Evolutionary conservation across 257 asterid species (phyloP), one percentile per base, ranked within the genome.

Genomic region (Primulina eburnea): DNA sequence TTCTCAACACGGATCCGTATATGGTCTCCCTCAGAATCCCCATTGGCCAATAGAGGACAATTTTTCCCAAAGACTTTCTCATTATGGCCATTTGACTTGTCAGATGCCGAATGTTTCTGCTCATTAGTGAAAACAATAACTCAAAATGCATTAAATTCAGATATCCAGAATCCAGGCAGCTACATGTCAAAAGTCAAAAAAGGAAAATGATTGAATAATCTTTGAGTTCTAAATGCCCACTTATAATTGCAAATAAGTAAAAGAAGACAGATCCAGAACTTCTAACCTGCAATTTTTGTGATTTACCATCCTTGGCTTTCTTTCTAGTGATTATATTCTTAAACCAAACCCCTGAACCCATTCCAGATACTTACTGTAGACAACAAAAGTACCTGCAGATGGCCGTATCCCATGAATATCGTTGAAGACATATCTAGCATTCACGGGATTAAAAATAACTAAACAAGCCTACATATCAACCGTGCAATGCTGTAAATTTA

Each of bases 341-440:
- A 43, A 85, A 71, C 90, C 90, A 85, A 66, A 80, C 80, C 47
- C 82, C 80, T 16, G 87, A 82, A 70, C 82, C 87, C 90, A 82
- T 85, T 67, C 52, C 29, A 61, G 75, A 61, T 67, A 72, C 81
- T 79, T 70, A 77, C 61, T 71, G 67, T 71, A 60, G 58, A 62
- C 69, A 63, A 60, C 37, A 21, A 71, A 64, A 52, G 37, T 63
- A 62, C 76, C 88, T 80, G 86, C 81, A 75, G 38, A 66, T 47
- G 35, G 61, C 4, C 34, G 60, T 55, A 70, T 50, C 37, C 18
- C 40, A 30, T 67, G 63, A 62, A 38, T 53, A 11, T 43, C 6
- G 55, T 43, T 17, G 55, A 43, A 43, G 65, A 30, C 32, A 20
- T 12, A 33, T 14, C 71, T 35, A 29, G 52, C 29, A 34, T 50